These are phyloP conservation scores for Annulohypoxylon moriforme DNA, from an alignment of 495 filamentous ascomycete genomes.

Conservation along the genomic window DNA sequence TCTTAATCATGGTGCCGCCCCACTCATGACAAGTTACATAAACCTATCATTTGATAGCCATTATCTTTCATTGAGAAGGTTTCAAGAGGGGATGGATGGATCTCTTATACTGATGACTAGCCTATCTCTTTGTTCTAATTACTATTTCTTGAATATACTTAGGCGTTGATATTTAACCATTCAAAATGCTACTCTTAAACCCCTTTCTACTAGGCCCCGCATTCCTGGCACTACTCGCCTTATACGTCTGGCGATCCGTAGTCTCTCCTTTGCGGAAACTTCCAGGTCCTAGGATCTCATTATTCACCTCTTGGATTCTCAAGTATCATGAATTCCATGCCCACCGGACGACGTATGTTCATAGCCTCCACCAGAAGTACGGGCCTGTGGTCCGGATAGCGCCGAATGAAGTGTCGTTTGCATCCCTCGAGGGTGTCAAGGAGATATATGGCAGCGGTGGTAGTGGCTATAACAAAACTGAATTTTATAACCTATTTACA, in stretches of 20 bases:
- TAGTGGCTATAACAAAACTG: conserved; percentile 75
- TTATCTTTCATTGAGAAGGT: background rate
- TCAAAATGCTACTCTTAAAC: conserved; percentile 44
- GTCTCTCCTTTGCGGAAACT: conserved; percentile 58
- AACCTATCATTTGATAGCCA: conserved; percentile 22
- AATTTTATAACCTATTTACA: conserved; percentile 72
- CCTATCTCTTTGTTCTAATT: background rate
- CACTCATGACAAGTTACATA: conserved; percentile 12
- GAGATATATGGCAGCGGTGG: conserved; percentile 74
- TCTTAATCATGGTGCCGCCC: conserved; percentile 10
- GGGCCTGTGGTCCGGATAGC: conserved; percentile 67
- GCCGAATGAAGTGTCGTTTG: conserved; percentile 72
- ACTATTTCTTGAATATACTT: background rate
- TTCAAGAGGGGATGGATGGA: background rate
- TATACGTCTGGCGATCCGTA: conserved; percentile 42
- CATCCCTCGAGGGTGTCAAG: conserved; percentile 66
- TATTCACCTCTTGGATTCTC: conserved; percentile 63
- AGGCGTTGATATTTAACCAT: background rate
- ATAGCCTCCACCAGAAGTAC: conserved; percentile 65
- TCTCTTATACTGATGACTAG: background rate
- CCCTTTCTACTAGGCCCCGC: conserved; percentile 36
- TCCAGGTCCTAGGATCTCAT: conserved; percentile 65
- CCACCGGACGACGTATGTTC: conserved; percentile 65
- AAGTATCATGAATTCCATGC: conserved; percentile 69
- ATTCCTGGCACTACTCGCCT: conserved; percentile 32